These are phyloP conservation scores for Cymbidium sinense DNA, from an alignment of 106 monocot genomes.

Conservation along the genomic window DNA sequence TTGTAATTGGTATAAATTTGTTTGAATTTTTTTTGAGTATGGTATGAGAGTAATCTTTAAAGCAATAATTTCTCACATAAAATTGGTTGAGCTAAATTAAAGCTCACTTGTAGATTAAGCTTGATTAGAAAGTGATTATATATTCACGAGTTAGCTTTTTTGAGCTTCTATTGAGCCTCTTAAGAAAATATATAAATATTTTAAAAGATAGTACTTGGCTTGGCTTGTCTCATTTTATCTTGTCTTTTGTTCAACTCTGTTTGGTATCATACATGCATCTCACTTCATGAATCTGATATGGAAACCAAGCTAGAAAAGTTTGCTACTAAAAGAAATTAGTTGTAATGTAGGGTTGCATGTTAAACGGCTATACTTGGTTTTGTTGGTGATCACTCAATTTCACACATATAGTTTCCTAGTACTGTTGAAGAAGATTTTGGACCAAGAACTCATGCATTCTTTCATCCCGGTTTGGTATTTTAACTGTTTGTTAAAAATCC, in stretches of 20 bases:
- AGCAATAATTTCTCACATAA: not conserved
- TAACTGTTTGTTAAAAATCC: not conserved
- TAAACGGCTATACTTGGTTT: not conserved
- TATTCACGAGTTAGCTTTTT: not conserved
- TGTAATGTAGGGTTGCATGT: not conserved
- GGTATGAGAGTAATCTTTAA: not conserved
- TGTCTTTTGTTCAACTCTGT: not conserved
- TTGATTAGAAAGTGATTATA: not conserved
- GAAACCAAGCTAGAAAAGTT: not conserved
- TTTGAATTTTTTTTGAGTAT: not conserved
- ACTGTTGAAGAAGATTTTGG: not conserved
- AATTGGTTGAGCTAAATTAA: not conserved
- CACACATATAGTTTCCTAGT: no score
- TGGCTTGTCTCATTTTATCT: not conserved
- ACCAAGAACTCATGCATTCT: not conserved
- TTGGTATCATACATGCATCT: not conserved
- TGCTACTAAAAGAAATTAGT: not conserved
- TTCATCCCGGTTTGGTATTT: not conserved
- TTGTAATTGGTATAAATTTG: not conserved
- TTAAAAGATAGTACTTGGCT: not conserved
- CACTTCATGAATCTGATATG: not conserved
- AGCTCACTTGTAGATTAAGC: not conserved
- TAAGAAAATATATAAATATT: not conserved
- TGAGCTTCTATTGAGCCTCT: not conserved
- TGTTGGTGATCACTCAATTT: not conserved